Percentiles rank a stretch among this genome's conserved stretches.
Conservation (phyloP, 1,284 basidiomycete genomes). For the Apiotrichum veenhuisii region DNA sequence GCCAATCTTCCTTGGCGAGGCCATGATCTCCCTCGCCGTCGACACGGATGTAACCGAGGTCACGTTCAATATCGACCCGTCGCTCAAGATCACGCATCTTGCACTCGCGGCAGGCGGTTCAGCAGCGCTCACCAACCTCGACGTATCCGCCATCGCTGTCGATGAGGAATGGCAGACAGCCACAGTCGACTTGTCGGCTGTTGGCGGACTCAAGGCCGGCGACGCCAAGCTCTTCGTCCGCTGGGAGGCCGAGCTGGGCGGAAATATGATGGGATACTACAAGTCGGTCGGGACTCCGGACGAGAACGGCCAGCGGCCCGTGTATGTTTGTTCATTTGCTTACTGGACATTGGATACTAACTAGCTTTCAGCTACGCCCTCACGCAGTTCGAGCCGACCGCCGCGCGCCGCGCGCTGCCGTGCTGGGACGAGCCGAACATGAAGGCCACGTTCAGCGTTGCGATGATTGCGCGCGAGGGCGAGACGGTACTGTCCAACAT, state of each 20-base stretch:
- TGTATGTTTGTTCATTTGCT: conserved; percentile 13
- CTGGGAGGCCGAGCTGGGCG: conserved; percentile 59
- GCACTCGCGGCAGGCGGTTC: conserved; percentile 60
- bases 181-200: conserved; percentile 59
- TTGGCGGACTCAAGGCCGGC: conserved; percentile 62
- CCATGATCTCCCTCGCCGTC: conserved; percentile 71
- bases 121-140: conserved; percentile 53
- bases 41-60: conserved; percentile 61
- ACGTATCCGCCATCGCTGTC: conserved; percentile 50
- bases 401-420: conserved; percentile 75
- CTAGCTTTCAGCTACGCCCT: conserved; percentile 64
- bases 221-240: conserved; percentile 55
- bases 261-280: conserved; percentile 62
- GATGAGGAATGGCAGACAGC: conserved; percentile 64
- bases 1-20: conserved; percentile 65
- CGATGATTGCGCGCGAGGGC: conserved; percentile 68
- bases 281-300: conserved; percentile 49
- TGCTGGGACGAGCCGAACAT: conserved; percentile 87
- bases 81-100: conserved; percentile 65
- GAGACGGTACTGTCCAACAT: conserved; percentile 74
- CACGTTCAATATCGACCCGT: conserved; percentile 64
- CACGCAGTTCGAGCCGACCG: conserved; percentile 81
- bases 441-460: conserved; percentile 79
- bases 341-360: no score
- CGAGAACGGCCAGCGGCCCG: conserved; percentile 49